Evolutionary conservation across 2,329 filamentous ascomycete genomes (phyloP).

Genomic region (Acephala macrosclerotiorum): DNA sequence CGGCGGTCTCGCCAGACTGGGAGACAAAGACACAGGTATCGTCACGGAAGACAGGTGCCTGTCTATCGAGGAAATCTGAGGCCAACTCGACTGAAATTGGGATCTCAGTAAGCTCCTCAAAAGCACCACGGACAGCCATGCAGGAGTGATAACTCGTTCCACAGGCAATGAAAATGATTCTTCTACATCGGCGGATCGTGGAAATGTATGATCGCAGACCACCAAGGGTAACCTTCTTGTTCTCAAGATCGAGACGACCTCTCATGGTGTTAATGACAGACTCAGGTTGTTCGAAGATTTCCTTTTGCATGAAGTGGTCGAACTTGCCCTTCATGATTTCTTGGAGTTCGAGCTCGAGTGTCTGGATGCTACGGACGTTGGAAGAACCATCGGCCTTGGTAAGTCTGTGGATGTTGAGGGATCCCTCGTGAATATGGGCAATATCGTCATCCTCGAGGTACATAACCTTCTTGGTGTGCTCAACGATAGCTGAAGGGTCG

Average conservation of each 20-base stretch:
- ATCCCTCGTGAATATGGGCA: constrained; percentile 98
- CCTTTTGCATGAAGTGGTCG: constrained; percentile 99
- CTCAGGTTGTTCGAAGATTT: constrained; percentile 99
- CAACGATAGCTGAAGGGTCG: constrained; percentile 96
- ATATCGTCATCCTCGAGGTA: constrained; percentile 99
- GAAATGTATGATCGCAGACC: constrained; percentile 95
- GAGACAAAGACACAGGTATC: constrained; percentile 99
- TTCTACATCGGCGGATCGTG: constrained; percentile 94
- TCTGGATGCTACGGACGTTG: constrained; percentile 98
- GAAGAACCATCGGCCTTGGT: constrained; percentile 96
- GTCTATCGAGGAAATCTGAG: constrained; percentile 96
- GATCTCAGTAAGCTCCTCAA: constrained; percentile 98
- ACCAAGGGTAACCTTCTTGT: constrained; percentile 95
- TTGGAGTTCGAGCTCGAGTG: constrained; percentile 97
- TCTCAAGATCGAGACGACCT: constrained; percentile 91
- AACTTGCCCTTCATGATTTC: constrained; percentile 99
- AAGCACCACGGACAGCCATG: constrained; percentile 98
- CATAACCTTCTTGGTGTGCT: constrained; percentile 99
- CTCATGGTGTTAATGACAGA: constrained; percentile 99
- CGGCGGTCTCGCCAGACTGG: constrained; percentile 97
- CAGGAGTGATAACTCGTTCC: constrained; percentile 99
- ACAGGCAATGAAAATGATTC: constrained; percentile 99
- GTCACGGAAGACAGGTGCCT: constrained; percentile 98
- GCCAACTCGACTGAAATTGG: constrained; percentile 96
- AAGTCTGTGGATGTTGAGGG: constrained; percentile 97